Base-by-base conservation (phyloP, 306 rosid species). In the Quercus suber region DNA sequence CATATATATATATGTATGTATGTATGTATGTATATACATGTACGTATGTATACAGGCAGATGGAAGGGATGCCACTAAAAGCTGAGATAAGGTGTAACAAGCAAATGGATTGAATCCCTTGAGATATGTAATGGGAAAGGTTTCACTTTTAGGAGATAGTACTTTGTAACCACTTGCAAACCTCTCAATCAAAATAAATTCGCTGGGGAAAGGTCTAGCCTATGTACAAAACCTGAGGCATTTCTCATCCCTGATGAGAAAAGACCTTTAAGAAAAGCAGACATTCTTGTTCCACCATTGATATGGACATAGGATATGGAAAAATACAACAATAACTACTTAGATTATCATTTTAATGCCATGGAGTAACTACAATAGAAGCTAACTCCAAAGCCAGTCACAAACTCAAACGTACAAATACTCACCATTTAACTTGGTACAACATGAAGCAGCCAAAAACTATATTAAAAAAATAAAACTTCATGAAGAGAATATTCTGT, bases 391-490 rank as follows among this genome's bases (percentile, higher is more conserved):
- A 30, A 17, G 12, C 43, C 21, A 30, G 43, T 12, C 1, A 18
- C 23, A 64, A 31, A 64, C 14, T 64, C 71, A 64, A 64, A 64
- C 6, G 21, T 64, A 30, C 45, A 64, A 4, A 31, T 25, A 67
- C 17, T 67, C 52, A 35, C n/a, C 15, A 17, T 2, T 49, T 23
- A 71, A 27, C 25, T 77, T 69, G 11, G 51, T 30, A 20, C 82
- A 69, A 85, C 63, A 73, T 84, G 73, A 79, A 86, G 15, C 43
- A 84, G 74, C 86, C 76, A 69, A 21, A 80, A 79, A 7, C 56
- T 63, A 59, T 41, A 41, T 41, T 41, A 41, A 41, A 41, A 73
- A 76, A 30, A 67, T 1, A 67, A 73, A 76, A 76, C 81, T 59
- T 61, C 63, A 64, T 10, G 30, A 64, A 69, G 67, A 28, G 64